Evolutionary conservation across 1,284 basidiomycete species (phyloP).

Genomic region (Apiotrichum domesticum): DNA sequence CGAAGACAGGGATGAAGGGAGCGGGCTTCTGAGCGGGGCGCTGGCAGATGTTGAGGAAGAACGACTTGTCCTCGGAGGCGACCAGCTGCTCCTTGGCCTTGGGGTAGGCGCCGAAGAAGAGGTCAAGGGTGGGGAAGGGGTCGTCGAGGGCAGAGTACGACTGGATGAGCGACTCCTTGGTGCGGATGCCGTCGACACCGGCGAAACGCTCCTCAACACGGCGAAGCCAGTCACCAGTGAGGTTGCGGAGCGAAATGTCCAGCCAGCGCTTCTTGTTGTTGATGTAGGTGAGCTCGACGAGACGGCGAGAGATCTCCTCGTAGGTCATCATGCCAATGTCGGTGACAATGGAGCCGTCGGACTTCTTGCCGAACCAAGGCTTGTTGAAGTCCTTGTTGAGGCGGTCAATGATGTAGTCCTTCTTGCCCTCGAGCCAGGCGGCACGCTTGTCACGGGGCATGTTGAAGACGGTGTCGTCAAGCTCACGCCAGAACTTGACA

Average conservation of each 20-base stretch:
- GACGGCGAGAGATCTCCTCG: slow-evolving; percentile 85
- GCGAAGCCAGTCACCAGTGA: slow-evolving; percentile 94
- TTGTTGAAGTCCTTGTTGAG: slow-evolving; percentile 95
- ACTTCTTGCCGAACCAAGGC: slow-evolving; percentile 95
- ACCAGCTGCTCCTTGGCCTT: slow-evolving; percentile 78
- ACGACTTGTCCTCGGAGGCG: slow-evolving; percentile 90
- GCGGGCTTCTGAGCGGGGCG: slow-evolving; percentile 96
- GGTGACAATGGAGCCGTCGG: slow-evolving; percentile 72
- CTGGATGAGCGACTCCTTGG: slow-evolving; percentile 82
- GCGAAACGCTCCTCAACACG: slow-evolving; percentile 96
- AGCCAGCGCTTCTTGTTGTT: slow-evolving; percentile 88
- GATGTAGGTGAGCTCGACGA: slow-evolving; percentile 91
- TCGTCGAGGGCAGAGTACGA: slow-evolving; percentile 79
- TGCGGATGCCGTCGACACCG: slow-evolving; percentile 69
- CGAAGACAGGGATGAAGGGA: slow-evolving; percentile 96
- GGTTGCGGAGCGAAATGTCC: slow-evolving; percentile 85
- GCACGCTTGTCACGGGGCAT: slow-evolving; percentile 89
- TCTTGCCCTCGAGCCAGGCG: slow-evolving; percentile 79
- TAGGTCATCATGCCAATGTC: slow-evolving; percentile 97
- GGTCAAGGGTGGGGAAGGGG: slow-evolving; percentile 67
- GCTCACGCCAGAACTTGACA: slow-evolving; percentile 97
- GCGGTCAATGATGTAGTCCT: slow-evolving; percentile 82
- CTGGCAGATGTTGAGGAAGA: slow-evolving; percentile 90
- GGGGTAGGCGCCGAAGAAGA: slow-evolving; percentile 81
- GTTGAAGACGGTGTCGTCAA: slow-evolving; percentile 92